Evolutionary conservation across 176 grass and related monocot genomes (phyloP).

Genomic region (Zizania latifolia): DNA sequence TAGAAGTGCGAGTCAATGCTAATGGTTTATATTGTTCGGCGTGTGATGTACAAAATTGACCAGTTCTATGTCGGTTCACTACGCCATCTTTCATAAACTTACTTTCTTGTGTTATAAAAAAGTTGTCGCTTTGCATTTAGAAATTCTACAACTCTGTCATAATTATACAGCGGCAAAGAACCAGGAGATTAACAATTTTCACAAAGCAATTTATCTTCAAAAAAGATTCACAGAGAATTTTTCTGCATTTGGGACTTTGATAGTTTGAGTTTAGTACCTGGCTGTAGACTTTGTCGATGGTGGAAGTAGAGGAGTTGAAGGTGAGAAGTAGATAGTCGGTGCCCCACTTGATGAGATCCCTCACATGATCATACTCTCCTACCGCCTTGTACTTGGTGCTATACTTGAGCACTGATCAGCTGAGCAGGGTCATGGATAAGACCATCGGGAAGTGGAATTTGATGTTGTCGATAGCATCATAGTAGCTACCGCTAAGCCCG

Average conservation of each 20-base stretch:
- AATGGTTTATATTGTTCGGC: neutral
- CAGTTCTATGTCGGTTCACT: neutral
- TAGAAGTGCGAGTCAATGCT: constrained; percentile 10
- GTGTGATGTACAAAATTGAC: neutral
- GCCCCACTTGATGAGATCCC: constrained; percentile 94
- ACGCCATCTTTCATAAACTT: neutral
- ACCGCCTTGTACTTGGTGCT: constrained; percentile 83
- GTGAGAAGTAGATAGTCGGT: constrained; percentile 85
- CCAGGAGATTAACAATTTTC: neutral
- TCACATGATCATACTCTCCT: constrained; percentile 82
- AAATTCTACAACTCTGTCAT: neutral
- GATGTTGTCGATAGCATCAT: constrained; percentile 94
- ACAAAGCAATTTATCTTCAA: neutral
- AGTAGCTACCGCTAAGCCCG: constrained; percentile 84
- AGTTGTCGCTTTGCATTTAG: neutral
- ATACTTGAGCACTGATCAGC: constrained; percentile 95
- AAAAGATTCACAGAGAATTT: neutral
- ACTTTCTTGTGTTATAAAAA: neutral
- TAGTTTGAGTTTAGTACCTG: constrained; percentile 62
- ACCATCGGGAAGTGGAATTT: constrained; percentile 99
- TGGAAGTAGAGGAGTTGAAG: constrained; percentile 80
- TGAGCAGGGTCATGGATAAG: constrained; percentile 91
- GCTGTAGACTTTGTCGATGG: constrained; percentile 64
- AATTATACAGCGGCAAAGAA: neutral
- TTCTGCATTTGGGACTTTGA: neutral